These are phyloP conservation scores for Tympanopsis confertula DNA, from an alignment of 2,329 filamentous ascomycete species.

Conservation along the genomic window DNA sequence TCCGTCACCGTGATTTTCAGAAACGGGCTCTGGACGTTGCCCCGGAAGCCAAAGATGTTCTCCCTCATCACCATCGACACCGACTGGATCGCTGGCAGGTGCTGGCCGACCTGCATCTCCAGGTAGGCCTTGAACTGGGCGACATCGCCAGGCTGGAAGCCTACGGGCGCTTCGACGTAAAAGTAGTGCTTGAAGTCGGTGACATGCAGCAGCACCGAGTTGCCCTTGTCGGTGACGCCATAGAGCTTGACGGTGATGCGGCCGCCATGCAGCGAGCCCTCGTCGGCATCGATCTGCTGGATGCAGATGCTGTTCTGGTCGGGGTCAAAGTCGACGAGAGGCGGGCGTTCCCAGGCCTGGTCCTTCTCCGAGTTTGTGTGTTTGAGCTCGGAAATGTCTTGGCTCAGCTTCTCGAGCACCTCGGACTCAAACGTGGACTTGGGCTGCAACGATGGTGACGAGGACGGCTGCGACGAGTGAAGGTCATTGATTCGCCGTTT, in stretches of 20 bases:
- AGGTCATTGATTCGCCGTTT: slow-evolving; percentile 68
- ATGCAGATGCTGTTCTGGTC: slow-evolving; percentile 64
- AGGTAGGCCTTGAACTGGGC: slow-evolving; percentile 68
- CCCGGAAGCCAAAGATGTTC: slow-evolving; percentile 88
- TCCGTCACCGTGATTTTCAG: slow-evolving; percentile 88
- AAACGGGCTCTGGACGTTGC: slow-evolving; percentile 82
- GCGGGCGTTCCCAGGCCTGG: slow-evolving; percentile 71
- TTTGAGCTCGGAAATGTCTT: slow-evolving; percentile 79
- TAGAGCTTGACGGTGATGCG: slow-evolving; percentile 77
- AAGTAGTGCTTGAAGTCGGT: slow-evolving; percentile 94
- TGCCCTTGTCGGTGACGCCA: slow-evolving; percentile 71
- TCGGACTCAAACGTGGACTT: slow-evolving; percentile 92
- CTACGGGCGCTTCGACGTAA: slow-evolving; percentile 77
- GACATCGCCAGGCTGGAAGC: slow-evolving; percentile 71
- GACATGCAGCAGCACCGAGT: slow-evolving; percentile 89
- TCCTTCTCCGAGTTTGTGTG: slow-evolving; percentile 82
- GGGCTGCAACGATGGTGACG: slow-evolving; percentile 36
- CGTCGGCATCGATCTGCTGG: slow-evolving; percentile 90
- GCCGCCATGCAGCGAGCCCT: slow-evolving; percentile 70
- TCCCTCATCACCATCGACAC: slow-evolving; percentile 75
- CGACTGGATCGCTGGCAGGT: slow-evolving; percentile 64
- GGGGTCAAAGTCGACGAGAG: slow-evolving; percentile 36
- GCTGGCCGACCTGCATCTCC: slow-evolving; percentile 65
- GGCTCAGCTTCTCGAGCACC: slow-evolving; percentile 87
- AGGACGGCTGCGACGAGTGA: slow-evolving; percentile 40